These are phyloP conservation scores for Hypoxylon crocopeplum DNA, from an alignment of 495 filamentous ascomycete species.

Conservation along the genomic window DNA sequence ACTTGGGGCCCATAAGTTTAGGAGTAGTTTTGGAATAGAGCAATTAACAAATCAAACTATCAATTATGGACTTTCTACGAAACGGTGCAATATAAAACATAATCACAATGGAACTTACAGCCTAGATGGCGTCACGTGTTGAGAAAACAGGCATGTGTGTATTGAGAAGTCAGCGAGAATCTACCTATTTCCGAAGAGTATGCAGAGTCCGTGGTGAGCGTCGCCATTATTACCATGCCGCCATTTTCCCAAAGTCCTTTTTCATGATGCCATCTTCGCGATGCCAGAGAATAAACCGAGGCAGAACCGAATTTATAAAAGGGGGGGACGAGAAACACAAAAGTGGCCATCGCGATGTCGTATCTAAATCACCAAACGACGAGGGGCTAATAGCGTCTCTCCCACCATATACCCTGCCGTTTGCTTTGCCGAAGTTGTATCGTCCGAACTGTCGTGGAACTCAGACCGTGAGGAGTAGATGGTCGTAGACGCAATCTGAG, in stretches of 20 bases:
- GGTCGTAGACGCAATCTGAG: slow-evolving; percentile 30
- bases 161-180: background rate
- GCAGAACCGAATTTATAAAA: background rate
- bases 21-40: no score
- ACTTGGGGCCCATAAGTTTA: no score
- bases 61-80: no score
- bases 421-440: slow-evolving; percentile 24
- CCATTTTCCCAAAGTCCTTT: background rate
- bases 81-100: no score
- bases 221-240: background rate
- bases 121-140: background rate
- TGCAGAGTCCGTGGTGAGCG: no score
- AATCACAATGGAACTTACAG: no score
- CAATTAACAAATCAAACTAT: no score
- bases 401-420: slow-evolving; percentile 50
- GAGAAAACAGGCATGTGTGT: background rate
- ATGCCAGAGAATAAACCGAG: background rate
- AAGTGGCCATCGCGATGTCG: background rate
- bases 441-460: slow-evolving; percentile 60
- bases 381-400: slow-evolving; percentile 56
- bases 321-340: background rate
- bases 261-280: background rate
- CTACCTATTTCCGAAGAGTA: background rate
- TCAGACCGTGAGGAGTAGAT: slow-evolving; percentile 3
- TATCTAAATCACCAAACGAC: slow-evolving; percentile 23